These are phyloP conservation scores for Sporothrix mexicana DNA, from an alignment of 2,329 filamentous ascomycete genomes.

Conservation along the genomic window DNA sequence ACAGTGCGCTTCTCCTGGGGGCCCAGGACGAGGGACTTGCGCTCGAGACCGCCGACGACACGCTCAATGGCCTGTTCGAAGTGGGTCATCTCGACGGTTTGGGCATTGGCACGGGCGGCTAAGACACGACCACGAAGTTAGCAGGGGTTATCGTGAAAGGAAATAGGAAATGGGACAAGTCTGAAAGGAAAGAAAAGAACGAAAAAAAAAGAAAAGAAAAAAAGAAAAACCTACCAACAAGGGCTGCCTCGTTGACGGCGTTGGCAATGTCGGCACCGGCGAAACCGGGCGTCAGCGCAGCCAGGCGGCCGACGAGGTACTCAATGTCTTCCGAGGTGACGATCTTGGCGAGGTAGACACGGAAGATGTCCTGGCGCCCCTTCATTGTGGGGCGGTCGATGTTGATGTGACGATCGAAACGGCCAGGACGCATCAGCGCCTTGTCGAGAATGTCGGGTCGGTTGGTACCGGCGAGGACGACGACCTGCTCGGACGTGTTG, in stretches of 20 bases:
- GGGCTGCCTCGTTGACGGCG: constrained; percentile 94
- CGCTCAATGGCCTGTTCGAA: constrained; percentile 98
- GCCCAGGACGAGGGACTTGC: constrained; percentile 92
- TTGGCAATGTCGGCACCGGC: constrained; percentile 98
- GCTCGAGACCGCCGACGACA: constrained; percentile 93
- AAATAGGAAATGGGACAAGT: not conserved
- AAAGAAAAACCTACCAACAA: constrained; percentile 75
- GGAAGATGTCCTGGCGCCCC: constrained; percentile 93
- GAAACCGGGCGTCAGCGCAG: constrained; percentile 93
- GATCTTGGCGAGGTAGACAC: constrained; percentile 92
- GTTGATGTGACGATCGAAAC: constrained; percentile 94
- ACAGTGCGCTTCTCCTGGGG: constrained; percentile 83
- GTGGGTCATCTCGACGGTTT: constrained; percentile 83
- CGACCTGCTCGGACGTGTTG: constrained; percentile 94
- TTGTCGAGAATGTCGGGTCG: constrained; percentile 93
- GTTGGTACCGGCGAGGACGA: constrained; percentile 96
- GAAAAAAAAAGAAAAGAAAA: constrained; percentile 5
- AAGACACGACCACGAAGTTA: constrained; percentile 44
- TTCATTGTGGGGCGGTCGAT: constrained; percentile 98
- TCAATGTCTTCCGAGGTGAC: constrained; percentile 90
- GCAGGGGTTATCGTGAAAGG: constrained; percentile 23
- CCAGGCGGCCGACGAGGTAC: constrained; percentile 83
- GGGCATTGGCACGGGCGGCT: constrained; percentile 84
- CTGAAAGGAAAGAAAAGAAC: not conserved
- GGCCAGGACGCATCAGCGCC: constrained; percentile 93